Base-by-base conservation (phyloP, 345 rosid genomes). In the Populus davidiana region DNA sequence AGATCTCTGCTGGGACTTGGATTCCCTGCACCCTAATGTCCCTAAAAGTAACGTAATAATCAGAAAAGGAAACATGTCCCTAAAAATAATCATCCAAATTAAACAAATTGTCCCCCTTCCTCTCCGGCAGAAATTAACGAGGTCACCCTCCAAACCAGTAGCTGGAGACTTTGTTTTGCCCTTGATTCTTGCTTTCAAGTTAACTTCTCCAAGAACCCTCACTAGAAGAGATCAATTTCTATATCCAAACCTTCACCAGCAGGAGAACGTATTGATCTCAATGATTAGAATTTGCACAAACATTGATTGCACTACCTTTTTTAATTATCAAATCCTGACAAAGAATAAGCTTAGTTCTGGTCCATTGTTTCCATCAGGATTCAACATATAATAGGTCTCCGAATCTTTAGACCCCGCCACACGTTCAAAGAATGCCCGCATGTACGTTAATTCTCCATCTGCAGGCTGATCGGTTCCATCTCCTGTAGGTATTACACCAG, bases 321-420 rank as follows among this genome's bases (percentile, higher is more conserved):
- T 25, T 33, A 0, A 5, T 59, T 4, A 16, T 86, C 88, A 85
- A 74, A 90, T 70, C 83, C 94, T 86, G 41, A 89, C 91, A 56
- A 91, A 91, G 86, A 91, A 91, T 8, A 88, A 84, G 81, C 88
- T 91, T 1, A 89, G 74, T 72, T 94, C 98, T 44, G 98, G 94
- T 18, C 94, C 93, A 38, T 67, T 84, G 61, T 90, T 94, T 2
- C 91, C 94, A 39, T 91, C 95, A 0, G 94, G 98, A 61, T 87
- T 90, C 91, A 86, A 75, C 97, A 94, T 93, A 75, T 94, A 90
- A 78, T 88, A 93, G 1, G 98, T 94, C 76, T 94, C 97, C 0
- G 98, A 94, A 73, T 94, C 98, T 83, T 77, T 89, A 1, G 97
- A 94, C 44, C 94, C 92, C 6, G 88, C 75, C 47, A 93, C 93